Base-by-base conservation (phyloP, 1,284 basidiomycete species). In the Kalmanozyma brasiliensis region DNA sequence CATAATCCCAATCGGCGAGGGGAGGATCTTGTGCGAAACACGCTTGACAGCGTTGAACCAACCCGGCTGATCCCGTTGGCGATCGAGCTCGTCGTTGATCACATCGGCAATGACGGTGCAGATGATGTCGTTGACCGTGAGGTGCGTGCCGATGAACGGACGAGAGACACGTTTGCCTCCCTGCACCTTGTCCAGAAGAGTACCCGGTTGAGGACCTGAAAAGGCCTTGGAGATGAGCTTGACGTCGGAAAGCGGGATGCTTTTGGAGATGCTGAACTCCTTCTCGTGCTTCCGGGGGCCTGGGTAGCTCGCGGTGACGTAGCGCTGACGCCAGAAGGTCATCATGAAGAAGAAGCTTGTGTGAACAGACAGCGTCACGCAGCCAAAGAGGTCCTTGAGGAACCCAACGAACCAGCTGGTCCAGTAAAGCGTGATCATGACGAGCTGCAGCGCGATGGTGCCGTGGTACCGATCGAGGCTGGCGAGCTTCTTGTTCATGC, bases 71-170 rank as follows among this genome's bases (percentile, higher is more conserved):
- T 53, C 22, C 8, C 47, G 48, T 22, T 52, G 56, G 1, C 52
- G 46, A 0, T 76, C 65, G 16, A 74, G 49, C 46, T 78, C 76
- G 24, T 72, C 66, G 41, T 64, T 58, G 62, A 78, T 56, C 17
- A 74, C 70, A 32, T 78, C 76, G 19, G 76, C 73, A 11, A 81
- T 69, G 42, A 80, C 62, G 32, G 76, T 74, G 55, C 69, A 73
- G 22, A 78, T 64, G 17, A 81, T 66, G 32, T 81, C 79, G 52
- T 81, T 81, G 51, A 81, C 69, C 13, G 79, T 81, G 11, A 81
- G 49, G 49, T 80, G 78, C 8, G 65, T 64, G 2, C 68, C 68
- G 34, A 71, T 58, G 22, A 65, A 14, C 11, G 68, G 68, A 8
- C 53, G 41, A 17, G 68, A 57, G 48, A 45, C 38, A 14, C 56